Base-by-base conservation (phyloP, 106 monocot species). In the Amphibolis antarctica region DNA sequence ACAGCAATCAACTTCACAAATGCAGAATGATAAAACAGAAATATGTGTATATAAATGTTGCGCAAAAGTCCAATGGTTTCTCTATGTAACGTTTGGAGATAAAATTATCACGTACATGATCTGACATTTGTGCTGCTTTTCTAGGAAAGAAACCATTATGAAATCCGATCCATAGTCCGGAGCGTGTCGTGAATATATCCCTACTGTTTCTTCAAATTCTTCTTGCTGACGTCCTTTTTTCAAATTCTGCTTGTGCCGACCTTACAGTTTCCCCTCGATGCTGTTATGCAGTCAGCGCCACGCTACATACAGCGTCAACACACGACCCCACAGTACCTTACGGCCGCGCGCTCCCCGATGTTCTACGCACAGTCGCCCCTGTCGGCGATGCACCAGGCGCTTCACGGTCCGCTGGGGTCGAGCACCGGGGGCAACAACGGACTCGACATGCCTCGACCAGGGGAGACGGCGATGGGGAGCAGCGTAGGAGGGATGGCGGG, bases 281-380 rank as follows among this genome's bases (percentile, higher is more conserved):
- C 88, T 42, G 62, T 78, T 4, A 82, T 88, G 79, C 92, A 84
- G 60, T 49, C 92, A 0, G 70, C 80, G 14, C 65, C 74, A 6
- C 50, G 82, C 5, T 93, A 93, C 71, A 74, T 88, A 82, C 87
- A 72, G 42, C 75, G 69, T 9, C 92, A 87, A 67, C 75, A 70
- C 51, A 70, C 88, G 77, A 76, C 76, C n/a, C 73, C 85, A 1
- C 87, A 80, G 18, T 77, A 82, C 9, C 73, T 92, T 4, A 75
- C 88, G 78, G 79, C 78, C 6, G 78, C 84, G 22, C 79, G 92
- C 30, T 80, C 86, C n/a, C 71, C 88, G 2, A 85, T 92, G 82
- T 53, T 82, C 2, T 88, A 88, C 20, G 54, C 82, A 6, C 87
- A 87, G 46, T 78, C 92, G 14, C 75, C 92, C 19, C 65, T 88